These are phyloP conservation scores for Hypoxylon rubiginosum DNA, from an alignment of 2,329 filamentous ascomycete genomes.

Conservation along the genomic window DNA sequence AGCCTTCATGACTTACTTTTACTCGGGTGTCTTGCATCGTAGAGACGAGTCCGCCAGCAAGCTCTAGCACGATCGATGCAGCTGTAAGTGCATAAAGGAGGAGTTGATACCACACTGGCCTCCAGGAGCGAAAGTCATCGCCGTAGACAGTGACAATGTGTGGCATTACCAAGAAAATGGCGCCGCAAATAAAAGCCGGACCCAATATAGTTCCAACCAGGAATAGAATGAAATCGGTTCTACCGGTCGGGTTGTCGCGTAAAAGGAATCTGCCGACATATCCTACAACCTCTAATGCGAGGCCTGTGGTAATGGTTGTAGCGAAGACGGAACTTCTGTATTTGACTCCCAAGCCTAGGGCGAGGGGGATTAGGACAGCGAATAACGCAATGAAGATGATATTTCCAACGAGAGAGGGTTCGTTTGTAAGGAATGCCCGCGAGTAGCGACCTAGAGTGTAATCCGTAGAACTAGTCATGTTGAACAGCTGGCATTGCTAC, in stretches of 20 bases:
- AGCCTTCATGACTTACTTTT: conserved; percentile 52
- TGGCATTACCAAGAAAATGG: conserved; percentile 61
- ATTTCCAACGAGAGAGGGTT: conserved; percentile 57
- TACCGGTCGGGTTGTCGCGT: conserved; percentile 51
- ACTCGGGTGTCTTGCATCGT: conserved; percentile 52
- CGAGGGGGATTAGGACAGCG: conserved; percentile 56
- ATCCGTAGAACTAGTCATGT: conserved; percentile 44
- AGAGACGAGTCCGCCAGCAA: conserved; percentile 58
- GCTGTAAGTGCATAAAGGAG: conserved; percentile 44
- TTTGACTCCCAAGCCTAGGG: conserved; percentile 56
- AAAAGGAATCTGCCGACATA: conserved; percentile 63
- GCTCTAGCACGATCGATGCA: conserved; percentile 52
- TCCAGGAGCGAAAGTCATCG: conserved; percentile 56
- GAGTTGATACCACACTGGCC: conserved; percentile 50
- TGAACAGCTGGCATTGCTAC: conserved; percentile 35
- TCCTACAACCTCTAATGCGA: conserved; percentile 60
- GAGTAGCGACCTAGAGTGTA: conserved; percentile 42
- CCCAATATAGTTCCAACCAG: conserved; percentile 63
- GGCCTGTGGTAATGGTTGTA: conserved; percentile 56
- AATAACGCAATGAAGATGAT: conserved; percentile 58
- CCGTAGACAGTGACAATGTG: conserved; percentile 64
- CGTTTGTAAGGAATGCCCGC: conserved; percentile 54
- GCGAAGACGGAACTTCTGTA: conserved; percentile 59
- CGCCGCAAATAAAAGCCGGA: conserved; percentile 60
- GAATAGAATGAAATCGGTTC: conserved; percentile 59